A percentile compares a stretch with the other conserved stretches of the same genome.
Evolutionary conservation across 2,329 filamentous ascomycete genomes (phyloP).

Genomic region (Monosporascus sp.): DNA sequence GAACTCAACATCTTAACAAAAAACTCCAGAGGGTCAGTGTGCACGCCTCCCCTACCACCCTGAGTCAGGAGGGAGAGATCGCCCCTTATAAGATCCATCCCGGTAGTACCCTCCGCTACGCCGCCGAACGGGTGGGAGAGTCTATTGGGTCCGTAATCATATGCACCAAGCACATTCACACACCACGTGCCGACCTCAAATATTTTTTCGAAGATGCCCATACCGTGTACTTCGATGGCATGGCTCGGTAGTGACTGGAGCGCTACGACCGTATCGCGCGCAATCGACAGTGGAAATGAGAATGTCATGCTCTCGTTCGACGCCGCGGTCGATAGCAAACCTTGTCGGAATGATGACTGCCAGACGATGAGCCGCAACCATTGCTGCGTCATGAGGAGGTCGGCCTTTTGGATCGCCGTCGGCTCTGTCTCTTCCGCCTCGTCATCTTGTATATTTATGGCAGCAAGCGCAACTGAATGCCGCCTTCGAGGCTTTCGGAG

Average conservation of each 20-base stretch:
- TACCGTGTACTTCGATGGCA: slow-evolving; percentile 41
- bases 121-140: slow-evolving; percentile 13
- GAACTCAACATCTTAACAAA: slow-evolving; percentile 38
- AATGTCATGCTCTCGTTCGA: slow-evolving; percentile 56
- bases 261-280: slow-evolving; percentile 46
- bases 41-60: slow-evolving; percentile 25
- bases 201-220: slow-evolving; percentile 46
- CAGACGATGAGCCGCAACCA: slow-evolving; percentile 68
- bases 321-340: slow-evolving; percentile 54
- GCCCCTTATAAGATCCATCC: slow-evolving; percentile 26
- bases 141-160: slow-evolving; percentile 17
- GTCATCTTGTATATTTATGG: slow-evolving; percentile 13
- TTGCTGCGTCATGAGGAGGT: slow-evolving; percentile 64
- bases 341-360: slow-evolving; percentile 63
- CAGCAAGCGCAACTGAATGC: background rate
- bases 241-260: slow-evolving; percentile 34
- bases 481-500: slow-evolving; percentile 13
- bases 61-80: slow-evolving; percentile 26
- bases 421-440: slow-evolving; percentile 40
- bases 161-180: slow-evolving; percentile 36
- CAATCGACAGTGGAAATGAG: slow-evolving; percentile 57
- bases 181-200: slow-evolving; percentile 41
- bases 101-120: slow-evolving; percentile 14
- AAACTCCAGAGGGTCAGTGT: slow-evolving; percentile 36
- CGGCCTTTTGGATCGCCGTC: slow-evolving; percentile 63